Evolutionary conservation across 345 rosid genomes (phyloP).

Genomic region (Conringia planisiliqua): DNA sequence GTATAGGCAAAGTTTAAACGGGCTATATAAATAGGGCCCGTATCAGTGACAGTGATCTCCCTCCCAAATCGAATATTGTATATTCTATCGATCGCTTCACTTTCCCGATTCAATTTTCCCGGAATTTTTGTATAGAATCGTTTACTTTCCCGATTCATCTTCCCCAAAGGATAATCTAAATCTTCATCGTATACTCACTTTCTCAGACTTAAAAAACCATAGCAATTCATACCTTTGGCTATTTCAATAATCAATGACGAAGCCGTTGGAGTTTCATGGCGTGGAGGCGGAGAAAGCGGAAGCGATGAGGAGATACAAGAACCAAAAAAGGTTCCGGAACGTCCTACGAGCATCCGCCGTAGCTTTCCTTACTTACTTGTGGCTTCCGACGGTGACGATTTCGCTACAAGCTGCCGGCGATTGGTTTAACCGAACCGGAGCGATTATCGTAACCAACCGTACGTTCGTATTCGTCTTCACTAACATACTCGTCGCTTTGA

Average conservation of each 20-base stretch:
- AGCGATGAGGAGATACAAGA: slow-evolving; percentile 30
- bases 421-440: background rate
- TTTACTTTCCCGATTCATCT: slow-evolving; percentile 8
- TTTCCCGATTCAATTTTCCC: slow-evolving; percentile 18
- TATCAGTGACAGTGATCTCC: slow-evolving; percentile 11
- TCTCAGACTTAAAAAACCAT: background rate
- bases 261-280: background rate
- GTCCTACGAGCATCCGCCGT: background rate
- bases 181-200: background rate
- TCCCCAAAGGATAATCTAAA: background rate
- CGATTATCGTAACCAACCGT: background rate
- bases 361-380: background rate
- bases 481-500: background rate
- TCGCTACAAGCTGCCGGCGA: background rate
- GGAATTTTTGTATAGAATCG: background rate
- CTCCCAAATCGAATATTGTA: slow-evolving; percentile 11
- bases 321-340: background rate
- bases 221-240: background rate
- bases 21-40: background rate
- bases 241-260: background rate
- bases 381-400: slow-evolving; percentile 6
- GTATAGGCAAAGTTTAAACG: background rate
- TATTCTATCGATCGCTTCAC: slow-evolving; percentile 7
- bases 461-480: slow-evolving; percentile 5
- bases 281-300: slow-evolving; percentile 28